phyloP scores from a whole-genome alignment of 345 rosid genomes.

The Aquilaria malaccensis region DNA sequence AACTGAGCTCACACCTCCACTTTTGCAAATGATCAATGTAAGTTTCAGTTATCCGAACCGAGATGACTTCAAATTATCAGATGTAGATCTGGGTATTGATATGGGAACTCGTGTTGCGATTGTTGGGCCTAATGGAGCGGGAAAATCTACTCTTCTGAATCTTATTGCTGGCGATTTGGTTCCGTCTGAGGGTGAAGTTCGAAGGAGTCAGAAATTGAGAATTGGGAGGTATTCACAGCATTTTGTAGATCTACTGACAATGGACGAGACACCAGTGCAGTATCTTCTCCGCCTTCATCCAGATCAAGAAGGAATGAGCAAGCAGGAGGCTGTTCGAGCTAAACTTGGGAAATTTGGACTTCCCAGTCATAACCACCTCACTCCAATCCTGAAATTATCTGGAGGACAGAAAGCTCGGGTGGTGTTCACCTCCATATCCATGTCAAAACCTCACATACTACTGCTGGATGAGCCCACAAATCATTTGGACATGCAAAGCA shows the following conservation, averaged over 20 bases:
- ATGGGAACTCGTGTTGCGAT: conserved; percentile 97
- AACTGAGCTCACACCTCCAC: conserved; percentile 90
- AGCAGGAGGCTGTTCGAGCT: conserved; percentile 94
- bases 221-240: conserved; percentile 97
- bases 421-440: conserved; percentile 87
- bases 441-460: conserved; percentile 88
- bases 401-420: conserved; percentile 95
- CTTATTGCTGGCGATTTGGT: conserved; percentile 88
- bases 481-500: conserved; percentile 96
- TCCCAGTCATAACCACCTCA: conserved; percentile 81
- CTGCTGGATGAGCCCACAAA: conserved; percentile 93
- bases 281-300: conserved; percentile 96
- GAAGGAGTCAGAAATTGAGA: conserved; percentile 86
- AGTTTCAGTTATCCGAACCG: conserved; percentile 86
- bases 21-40: conserved; percentile 81
- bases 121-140: conserved; percentile 97
- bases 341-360: conserved; percentile 95
- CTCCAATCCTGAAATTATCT: conserved; percentile 80
- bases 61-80: conserved; percentile 64
- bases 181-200: conserved; percentile 76
- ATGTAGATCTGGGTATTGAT: conserved; percentile 95
- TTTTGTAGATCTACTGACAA: conserved; percentile 80
- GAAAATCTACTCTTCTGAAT: conserved; percentile 84
- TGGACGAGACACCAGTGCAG: conserved; percentile 92
- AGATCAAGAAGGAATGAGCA: conserved; percentile 90